phyloP scores from a whole-genome alignment of 768 basidiomycete genomes.

The Kwoniella bestiolae region DNA sequence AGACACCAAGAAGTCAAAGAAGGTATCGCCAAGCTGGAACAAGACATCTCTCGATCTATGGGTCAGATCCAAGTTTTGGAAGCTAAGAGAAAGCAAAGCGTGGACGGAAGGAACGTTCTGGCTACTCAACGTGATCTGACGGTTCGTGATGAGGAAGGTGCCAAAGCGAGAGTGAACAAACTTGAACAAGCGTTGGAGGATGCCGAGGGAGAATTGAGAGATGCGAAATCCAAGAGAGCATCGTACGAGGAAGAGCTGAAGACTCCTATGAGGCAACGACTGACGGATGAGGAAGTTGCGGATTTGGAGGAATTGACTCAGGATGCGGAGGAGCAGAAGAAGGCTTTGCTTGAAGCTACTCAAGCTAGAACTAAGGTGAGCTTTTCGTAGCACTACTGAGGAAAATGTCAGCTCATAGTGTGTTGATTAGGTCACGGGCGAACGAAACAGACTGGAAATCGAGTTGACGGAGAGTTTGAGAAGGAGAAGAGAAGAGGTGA shows the following conservation, averaged over 20 bases:
- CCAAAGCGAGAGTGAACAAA: slow-evolving; percentile 66
- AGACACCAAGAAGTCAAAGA: slow-evolving; percentile 75
- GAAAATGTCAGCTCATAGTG: slow-evolving; percentile 15
- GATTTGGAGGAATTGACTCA: slow-evolving; percentile 70
- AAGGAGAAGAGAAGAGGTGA: slow-evolving; percentile 77
- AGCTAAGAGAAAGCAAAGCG: slow-evolving; percentile 72
- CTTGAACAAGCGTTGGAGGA: slow-evolving; percentile 73
- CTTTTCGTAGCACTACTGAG: too few relatives aligned
- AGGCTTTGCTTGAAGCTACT: slow-evolving; percentile 70
- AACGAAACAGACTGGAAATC: slow-evolving; percentile 82
- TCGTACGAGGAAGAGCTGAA: slow-evolving; percentile 72
- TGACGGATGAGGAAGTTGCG: slow-evolving; percentile 73
- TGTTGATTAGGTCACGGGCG: slow-evolving; percentile 68
- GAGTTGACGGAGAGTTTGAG: slow-evolving; percentile 88
- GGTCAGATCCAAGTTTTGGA: slow-evolving; percentile 74
- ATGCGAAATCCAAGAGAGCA: slow-evolving; percentile 67
- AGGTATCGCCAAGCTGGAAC: slow-evolving; percentile 73
- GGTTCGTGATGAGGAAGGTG: slow-evolving; percentile 71
- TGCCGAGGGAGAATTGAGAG: slow-evolving; percentile 70
- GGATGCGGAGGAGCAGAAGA: slow-evolving; percentile 76
- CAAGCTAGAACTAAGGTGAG: slow-evolving; percentile 73
- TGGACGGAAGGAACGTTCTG: slow-evolving; percentile 70
- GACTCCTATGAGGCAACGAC: slow-evolving; percentile 73
- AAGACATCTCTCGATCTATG: slow-evolving; percentile 76
- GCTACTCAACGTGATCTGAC: slow-evolving; percentile 67